Conservation (phyloP, 768 basidiomycete genomes). For the Termitomyces titanicus region DNA sequence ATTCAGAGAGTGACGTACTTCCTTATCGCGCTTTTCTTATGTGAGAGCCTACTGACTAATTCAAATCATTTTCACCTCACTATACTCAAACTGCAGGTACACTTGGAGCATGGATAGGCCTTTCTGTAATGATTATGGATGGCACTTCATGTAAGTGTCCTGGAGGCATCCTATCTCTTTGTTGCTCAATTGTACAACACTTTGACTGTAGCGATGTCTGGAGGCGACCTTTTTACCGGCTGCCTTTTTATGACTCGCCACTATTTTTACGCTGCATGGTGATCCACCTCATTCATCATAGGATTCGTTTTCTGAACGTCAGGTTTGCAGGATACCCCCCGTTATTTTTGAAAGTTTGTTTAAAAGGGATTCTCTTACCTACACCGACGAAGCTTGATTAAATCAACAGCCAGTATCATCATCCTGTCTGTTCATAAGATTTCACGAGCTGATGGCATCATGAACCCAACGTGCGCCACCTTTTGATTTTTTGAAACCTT, state of each 20-base stretch:
- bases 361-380: not conserved
- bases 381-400: not conserved
- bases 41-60: not conserved
- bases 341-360: not conserved
- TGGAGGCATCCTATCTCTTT: not conserved
- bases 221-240: not conserved
- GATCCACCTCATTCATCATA: not conserved
- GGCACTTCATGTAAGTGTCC: not conserved
- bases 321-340: not conserved
- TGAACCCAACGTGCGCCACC: not conserved
- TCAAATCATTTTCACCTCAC: not conserved
- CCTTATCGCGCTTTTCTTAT: not conserved
- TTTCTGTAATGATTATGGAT: not conserved
- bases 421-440: not conserved
- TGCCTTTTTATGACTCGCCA: not conserved
- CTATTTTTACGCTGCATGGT: not conserved
- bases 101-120: not conserved
- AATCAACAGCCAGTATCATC: not conserved
- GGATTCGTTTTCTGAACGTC: not conserved
- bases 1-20: not conserved
- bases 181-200: not conserved
- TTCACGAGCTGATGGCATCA: not conserved
- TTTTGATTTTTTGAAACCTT: not conserved
- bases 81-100: not conserved
- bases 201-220: not conserved